Conservation (phyloP, 73 alveolate genomes). For the Chromera velia region DNA sequence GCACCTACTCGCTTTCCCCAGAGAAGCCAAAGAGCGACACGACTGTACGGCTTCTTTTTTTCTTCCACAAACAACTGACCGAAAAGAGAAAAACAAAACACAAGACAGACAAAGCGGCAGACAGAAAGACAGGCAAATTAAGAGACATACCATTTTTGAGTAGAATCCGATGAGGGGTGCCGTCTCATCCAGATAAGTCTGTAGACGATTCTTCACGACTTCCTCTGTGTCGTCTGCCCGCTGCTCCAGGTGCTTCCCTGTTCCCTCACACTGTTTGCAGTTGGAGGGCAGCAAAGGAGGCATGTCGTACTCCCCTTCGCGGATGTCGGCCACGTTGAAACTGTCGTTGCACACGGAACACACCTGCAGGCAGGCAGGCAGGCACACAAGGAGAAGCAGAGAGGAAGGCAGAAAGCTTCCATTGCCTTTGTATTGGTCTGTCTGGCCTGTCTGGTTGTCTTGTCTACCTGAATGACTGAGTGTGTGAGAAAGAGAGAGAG, state of each 20-base stretch:
- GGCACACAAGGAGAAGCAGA: neutral
- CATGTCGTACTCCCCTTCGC: neutral
- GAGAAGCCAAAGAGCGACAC: too few species aligned
- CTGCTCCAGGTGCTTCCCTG: neutral
- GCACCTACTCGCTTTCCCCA: too few species aligned
- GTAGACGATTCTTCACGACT: neutral
- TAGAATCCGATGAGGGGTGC: neutral
- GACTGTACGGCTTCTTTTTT: too few species aligned
- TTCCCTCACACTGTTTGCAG: neutral
- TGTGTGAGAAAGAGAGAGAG: too few species aligned
- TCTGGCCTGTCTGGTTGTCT: too few species aligned
- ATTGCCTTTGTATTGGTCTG: too few species aligned
- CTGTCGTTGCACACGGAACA: neutral
- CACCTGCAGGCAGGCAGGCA: neutral
- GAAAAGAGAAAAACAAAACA: too few species aligned
- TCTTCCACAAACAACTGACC: too few species aligned
- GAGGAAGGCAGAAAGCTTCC: too few species aligned
- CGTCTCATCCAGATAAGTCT: neutral
- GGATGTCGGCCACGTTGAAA: neutral
- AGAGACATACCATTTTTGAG: neutral
- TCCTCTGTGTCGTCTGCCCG: neutral
- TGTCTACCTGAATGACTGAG: too few species aligned
- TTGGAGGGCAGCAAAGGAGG: neutral
- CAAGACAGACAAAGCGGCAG: too few species aligned
- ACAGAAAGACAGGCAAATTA: too few species aligned